Evolutionary conservation across 2,329 filamentous ascomycete species (phyloP).

Genomic region (Epichloe brachyelytri): DNA sequence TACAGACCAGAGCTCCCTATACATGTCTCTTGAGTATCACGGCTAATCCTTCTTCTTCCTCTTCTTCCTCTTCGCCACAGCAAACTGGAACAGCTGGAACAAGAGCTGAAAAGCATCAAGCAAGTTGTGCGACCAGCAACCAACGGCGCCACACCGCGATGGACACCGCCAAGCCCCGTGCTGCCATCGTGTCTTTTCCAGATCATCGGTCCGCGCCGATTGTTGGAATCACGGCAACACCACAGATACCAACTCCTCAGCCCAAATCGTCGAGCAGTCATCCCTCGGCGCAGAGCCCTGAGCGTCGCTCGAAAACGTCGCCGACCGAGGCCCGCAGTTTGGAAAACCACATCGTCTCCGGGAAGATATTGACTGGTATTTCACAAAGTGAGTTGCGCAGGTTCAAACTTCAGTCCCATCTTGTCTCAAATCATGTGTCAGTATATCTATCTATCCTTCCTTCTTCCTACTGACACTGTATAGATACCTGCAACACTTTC

Average conservation of each 20-base stretch:
- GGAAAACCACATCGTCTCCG: slow-evolving; percentile 33
- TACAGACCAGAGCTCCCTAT: slow-evolving; percentile 8
- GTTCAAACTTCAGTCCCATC: neutral
- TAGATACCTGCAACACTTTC: slow-evolving; percentile 39
- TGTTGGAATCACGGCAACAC: slow-evolving; percentile 5
- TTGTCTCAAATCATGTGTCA: neutral
- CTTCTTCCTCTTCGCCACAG: slow-evolving; percentile 16
- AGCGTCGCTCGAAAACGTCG: slow-evolving; percentile 12
- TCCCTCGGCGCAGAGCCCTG: slow-evolving; percentile 7
- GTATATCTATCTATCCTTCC: too few species aligned
- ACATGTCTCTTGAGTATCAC: too few species aligned
- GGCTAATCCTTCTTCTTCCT: too few species aligned
- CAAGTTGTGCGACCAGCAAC: slow-evolving; percentile 29
- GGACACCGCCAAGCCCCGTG: slow-evolving; percentile 15
- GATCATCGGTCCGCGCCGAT: slow-evolving; percentile 7
- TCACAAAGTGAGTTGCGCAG: slow-evolving; percentile 29
- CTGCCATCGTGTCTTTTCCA: slow-evolving; percentile 13
- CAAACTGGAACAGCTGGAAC: slow-evolving; percentile 41
- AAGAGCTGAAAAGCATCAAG: slow-evolving; percentile 42
- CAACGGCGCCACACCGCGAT: slow-evolving; percentile 9
- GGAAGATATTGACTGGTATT: slow-evolving; percentile 44
- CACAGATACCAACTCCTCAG: slow-evolving; percentile 13
- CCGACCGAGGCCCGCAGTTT: slow-evolving; percentile 29
- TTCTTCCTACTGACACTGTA: neutral
- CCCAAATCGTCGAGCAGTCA: slow-evolving; percentile 11